These are phyloP conservation scores for Rhizophora apiculata DNA, from an alignment of 345 rosid species.

Conservation along the genomic window DNA sequence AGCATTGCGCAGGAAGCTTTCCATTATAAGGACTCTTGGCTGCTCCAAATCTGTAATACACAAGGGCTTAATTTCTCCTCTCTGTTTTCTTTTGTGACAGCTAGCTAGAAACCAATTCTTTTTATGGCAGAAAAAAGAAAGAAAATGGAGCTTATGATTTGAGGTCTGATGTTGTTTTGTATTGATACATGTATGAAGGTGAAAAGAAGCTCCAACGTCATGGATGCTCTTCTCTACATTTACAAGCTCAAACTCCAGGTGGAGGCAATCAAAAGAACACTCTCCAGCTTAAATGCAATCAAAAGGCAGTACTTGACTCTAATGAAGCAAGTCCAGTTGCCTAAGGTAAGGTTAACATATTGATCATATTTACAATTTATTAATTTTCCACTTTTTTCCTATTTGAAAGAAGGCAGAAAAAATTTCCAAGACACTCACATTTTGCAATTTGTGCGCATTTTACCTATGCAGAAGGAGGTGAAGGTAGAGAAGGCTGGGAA, in stretches of 20 bases:
- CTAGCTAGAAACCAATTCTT: too few relatives aligned
- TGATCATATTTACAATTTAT: too few relatives aligned
- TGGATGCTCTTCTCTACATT: conserved; percentile 48
- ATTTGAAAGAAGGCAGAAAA: too few relatives aligned
- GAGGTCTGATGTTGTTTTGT: not conserved
- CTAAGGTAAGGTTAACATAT: conserved; percentile 36
- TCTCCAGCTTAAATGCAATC: conserved; percentile 37
- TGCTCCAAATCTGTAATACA: conserved; percentile 50
- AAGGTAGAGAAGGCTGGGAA: conserved; percentile 59
- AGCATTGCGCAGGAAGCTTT: conserved; percentile 46
- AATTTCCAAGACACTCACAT: too few relatives aligned
- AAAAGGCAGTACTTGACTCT: conserved; percentile 34
- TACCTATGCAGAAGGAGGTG: conserved; percentile 39
- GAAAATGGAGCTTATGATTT: too few relatives aligned
- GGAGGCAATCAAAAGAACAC: conserved; percentile 48
- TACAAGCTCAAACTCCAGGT: conserved; percentile 55
- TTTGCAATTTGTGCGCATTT: too few relatives aligned
- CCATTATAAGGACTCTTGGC: conserved; percentile 38
- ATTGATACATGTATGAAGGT: conserved; percentile 32
- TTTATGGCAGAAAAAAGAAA: too few relatives aligned
- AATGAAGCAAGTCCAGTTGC: conserved; percentile 31
- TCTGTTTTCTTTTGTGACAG: not conserved
- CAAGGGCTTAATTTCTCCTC: not conserved
- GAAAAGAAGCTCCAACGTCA: conserved; percentile 34
- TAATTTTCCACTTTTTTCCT: too few relatives aligned